Evolutionary conservation across 352 stramenopile genomes (phyloP).

Genomic region (Phytophthora syringae): DNA sequence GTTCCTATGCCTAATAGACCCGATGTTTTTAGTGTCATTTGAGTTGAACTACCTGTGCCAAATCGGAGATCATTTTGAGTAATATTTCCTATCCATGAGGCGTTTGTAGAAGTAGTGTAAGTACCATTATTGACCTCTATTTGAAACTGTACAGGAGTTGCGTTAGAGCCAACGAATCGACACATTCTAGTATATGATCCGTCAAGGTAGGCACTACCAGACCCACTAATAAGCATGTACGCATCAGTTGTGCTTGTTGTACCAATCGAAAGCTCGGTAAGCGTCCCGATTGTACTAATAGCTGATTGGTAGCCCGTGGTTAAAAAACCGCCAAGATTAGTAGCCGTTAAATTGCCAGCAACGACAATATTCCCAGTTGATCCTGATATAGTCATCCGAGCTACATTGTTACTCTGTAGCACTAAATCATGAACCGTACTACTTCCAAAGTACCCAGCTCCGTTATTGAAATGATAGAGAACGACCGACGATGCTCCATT

Average conservation of each 20-base stretch:
- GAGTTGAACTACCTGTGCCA: neutral
- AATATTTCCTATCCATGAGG: slow-evolving; percentile 1
- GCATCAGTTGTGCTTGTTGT: neutral
- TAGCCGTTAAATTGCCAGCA: too few species aligned
- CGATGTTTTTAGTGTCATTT: neutral
- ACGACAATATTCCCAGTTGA: too few species aligned
- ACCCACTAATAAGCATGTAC: neutral
- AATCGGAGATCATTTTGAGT: slow-evolving; percentile 3
- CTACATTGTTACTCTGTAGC: too few species aligned
- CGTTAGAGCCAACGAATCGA: neutral
- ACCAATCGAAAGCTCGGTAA: neutral
- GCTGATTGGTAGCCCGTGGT: neutral
- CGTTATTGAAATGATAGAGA: too few species aligned
- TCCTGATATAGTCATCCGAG: too few species aligned
- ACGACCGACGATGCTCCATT: neutral
- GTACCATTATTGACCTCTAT: slow-evolving; percentile 7
- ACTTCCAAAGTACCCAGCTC: too few species aligned
- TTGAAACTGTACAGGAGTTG: neutral
- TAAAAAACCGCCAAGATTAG: too few species aligned
- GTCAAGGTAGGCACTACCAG: neutral
- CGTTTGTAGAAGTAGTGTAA: neutral
- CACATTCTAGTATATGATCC: neutral
- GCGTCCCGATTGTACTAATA: neutral
- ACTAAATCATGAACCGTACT: too few species aligned
- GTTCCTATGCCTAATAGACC: neutral